Evolutionary conservation across 1,284 basidiomycete species (phyloP), one percentile per base, ranked within the genome.

Genomic region (Lentinus polychrous): DNA sequence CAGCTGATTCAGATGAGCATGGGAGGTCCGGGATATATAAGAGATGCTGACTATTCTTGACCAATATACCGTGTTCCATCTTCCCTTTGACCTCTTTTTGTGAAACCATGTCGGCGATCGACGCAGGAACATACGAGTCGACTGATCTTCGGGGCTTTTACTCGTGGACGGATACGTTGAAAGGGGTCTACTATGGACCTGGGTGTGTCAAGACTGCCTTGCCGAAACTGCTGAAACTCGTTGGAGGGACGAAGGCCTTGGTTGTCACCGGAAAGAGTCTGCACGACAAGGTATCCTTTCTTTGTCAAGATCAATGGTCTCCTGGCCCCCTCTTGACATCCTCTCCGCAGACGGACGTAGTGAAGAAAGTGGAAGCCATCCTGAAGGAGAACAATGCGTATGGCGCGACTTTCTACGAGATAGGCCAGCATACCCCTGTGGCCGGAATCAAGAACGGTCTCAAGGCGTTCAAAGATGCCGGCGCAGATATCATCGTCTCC

Each of bases 381-480:
- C 66, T 88, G 43, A 75, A 72, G 49, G 73, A 76, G 42, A 67
- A 68, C 52, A 63, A 72, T 51, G 78, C 78, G 12, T 81, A 78
- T 59, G 81, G 78, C 43, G 76, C 72, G 20, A 88, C 83, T 3
- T 90, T 87, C 66, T 78, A 71, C 52, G 80, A 85, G 55, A 89
- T 91, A 52, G 85, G 84, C 8, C 75, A 91, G 62, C 86, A 91
- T 58, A 71, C 85, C 0, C 88, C 87, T 2, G 72, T 90, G 46
- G 77, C 78, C 12, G 83, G 78, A 8, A 85, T 91, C 56, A 66
- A 70, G n/a, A 72, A 70, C n/a, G 84, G 78, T n/a, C 66, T 81
- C 43, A 67, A 78, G 46, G 60, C 66, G 1, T 79, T 85, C 66
- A 75, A 72, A 48, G 69, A 76, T 5, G 66, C 70, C 15, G 69